Percentiles rank a stretch among this genome's conserved stretches.
These are phyloP conservation scores for Lentinus tigrinus DNA, from an alignment of 768 basidiomycete genomes.

Conservation along the genomic window DNA sequence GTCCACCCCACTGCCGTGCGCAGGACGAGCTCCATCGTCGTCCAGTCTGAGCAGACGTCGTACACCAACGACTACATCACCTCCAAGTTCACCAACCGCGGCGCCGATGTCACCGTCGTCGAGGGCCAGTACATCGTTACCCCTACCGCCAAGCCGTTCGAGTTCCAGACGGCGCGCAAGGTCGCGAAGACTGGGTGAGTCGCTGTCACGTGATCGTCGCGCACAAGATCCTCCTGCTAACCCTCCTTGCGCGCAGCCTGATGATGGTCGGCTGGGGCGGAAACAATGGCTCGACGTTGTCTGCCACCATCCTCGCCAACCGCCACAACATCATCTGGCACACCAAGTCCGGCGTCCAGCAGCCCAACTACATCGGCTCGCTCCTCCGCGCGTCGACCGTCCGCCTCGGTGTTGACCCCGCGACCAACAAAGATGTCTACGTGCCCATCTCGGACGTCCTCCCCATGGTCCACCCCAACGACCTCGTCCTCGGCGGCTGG, in stretches of 20 bases:
- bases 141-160: conserved; percentile 76
- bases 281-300: conserved; percentile 94
- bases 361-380: conserved; percentile 97
- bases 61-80: conserved; percentile 85
- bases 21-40: conserved; percentile 71
- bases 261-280: conserved; percentile 98
- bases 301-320: conserved; percentile 95
- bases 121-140: conserved; percentile 78
- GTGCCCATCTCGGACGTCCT: conserved; percentile 91
- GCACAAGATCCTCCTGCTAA: not conserved
- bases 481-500: conserved; percentile 97
- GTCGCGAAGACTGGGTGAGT: conserved; percentile 91
- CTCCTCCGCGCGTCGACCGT: conserved; percentile 95
- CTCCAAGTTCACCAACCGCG: conserved; percentile 78
- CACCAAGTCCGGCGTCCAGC: conserved; percentile 89
- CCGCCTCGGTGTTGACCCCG: conserved; percentile 79
- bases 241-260: conserved; percentile 50
- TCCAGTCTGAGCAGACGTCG: conserved; percentile 76
- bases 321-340: conserved; percentile 92
- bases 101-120: conserved; percentile 64
- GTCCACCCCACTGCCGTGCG: conserved; percentile 87
- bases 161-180: conserved; percentile 87
- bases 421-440: conserved; percentile 84
- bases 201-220: not conserved
- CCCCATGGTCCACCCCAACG: conserved; percentile 98